Percentiles rank a stretch among this genome's conserved stretches.
phyloP scores from a whole-genome alignment of 345 rosid species.

The Raphanus raphanistrum region DNA sequence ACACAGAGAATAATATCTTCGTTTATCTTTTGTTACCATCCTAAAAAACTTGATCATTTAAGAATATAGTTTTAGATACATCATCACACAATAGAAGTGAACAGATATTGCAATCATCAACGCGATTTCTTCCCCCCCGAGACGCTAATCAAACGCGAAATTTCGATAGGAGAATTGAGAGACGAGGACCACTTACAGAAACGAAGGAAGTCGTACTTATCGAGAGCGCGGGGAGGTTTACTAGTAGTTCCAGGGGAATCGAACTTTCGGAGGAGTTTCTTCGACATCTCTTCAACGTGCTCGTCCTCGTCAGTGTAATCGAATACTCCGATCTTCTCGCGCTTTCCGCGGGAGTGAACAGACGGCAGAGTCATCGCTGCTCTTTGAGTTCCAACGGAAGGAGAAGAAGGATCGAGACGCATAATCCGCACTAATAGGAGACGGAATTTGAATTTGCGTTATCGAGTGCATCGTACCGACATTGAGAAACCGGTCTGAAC shows the following conservation, averaged over 20 bases:
- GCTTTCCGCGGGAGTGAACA: constrained; percentile 14
- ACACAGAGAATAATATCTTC: neutral
- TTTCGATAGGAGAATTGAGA: neutral
- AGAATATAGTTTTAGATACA: neutral
- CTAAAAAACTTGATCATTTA: neutral
- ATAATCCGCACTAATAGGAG: neutral
- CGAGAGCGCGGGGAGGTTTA: constrained; percentile 11
- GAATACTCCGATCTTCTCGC: constrained; percentile 36
- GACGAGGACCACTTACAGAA: constrained; percentile 40
- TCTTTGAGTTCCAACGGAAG: neutral
- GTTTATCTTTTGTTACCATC: neutral
- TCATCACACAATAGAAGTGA: neutral
- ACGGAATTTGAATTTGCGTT: constrained; percentile 17
- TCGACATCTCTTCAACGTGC: constrained; percentile 37
- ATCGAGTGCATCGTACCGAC: constrained; percentile 7
- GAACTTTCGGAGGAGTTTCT: constrained; percentile 34
- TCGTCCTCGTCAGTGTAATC: constrained; percentile 52
- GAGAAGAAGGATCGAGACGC: constrained; percentile 5
- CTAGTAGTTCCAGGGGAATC: constrained; percentile 13
- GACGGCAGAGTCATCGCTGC: constrained; percentile 41
- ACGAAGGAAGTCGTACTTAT: constrained; percentile 47
- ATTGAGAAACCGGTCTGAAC: constrained; percentile 6
- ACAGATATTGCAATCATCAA: constrained; percentile 2
- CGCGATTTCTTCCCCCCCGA: neutral
- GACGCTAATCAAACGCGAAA: neutral